Conservation (phyloP, 305 asterid species). For the Fraxinus platypoda region DNA sequence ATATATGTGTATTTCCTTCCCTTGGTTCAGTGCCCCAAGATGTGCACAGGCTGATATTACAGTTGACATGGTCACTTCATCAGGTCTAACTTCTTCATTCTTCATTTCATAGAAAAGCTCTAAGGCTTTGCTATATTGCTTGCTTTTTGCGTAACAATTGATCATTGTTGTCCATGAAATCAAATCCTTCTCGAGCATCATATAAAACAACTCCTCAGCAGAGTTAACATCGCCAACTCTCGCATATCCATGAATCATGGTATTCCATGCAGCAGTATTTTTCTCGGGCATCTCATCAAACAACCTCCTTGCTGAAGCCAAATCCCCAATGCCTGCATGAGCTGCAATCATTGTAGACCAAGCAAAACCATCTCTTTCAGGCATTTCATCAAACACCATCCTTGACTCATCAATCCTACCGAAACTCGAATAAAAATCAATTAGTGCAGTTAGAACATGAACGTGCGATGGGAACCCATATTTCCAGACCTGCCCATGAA, state of each 20-base stretch:
- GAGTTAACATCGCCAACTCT: slow-evolving; percentile 52
- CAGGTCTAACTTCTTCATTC: slow-evolving; percentile 41
- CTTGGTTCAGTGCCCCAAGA: slow-evolving; percentile 59
- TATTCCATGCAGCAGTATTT: slow-evolving; percentile 53
- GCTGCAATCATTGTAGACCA: slow-evolving; percentile 62
- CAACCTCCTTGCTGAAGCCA: slow-evolving; percentile 48
- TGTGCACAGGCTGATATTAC: slow-evolving; percentile 75
- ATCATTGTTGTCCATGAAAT: slow-evolving; percentile 84
- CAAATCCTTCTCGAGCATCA: slow-evolving; percentile 49
- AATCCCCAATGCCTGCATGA: slow-evolving; percentile 42
- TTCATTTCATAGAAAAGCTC: slow-evolving; percentile 54
- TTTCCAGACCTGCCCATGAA: slow-evolving; percentile 56
- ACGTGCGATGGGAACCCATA: slow-evolving; percentile 45
- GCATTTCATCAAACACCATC: slow-evolving; percentile 61
- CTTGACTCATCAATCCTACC: slow-evolving; percentile 43
- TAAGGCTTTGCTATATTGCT: slow-evolving; percentile 45
- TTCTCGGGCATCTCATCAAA: slow-evolving; percentile 58
- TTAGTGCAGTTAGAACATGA: slow-evolving; percentile 54
- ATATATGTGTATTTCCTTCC: slow-evolving; percentile 58
- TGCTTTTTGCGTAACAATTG: slow-evolving; percentile 47
- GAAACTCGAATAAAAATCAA: slow-evolving; percentile 61
- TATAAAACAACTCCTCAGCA: slow-evolving; percentile 48
- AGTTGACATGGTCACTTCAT: slow-evolving; percentile 71
- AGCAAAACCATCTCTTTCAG: slow-evolving; percentile 54
- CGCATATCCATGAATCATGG: slow-evolving; percentile 56